Base-by-base conservation (phyloP, 805 yeast species). In the Kodamaea restingae region DNA sequence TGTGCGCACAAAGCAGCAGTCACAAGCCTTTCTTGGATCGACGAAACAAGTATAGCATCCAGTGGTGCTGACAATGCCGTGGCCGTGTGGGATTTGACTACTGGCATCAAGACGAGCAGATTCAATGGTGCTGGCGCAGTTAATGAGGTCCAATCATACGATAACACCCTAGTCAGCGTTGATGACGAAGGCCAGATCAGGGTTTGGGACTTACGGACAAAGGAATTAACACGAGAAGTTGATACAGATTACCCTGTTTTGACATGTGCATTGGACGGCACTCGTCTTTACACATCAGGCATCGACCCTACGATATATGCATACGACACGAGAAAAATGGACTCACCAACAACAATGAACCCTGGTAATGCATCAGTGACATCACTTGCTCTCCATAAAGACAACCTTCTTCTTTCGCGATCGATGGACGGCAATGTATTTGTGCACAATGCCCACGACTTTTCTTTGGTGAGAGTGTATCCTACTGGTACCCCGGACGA, bases 171-270 rank as follows among this genome's bases (percentile, higher is more conserved):
- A 9, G 39, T 55, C 8, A 73, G 85, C 26, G 86, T 76, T 3
- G 70, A 81, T 7, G 95, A 86, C 48, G 88, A 81, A 49, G 87
- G 88, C 0, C 43, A 60, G 2, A 64, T 75, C 1, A 63, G 64
- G 7, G 37, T 81, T 1, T 86, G 91, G 91, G 95, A 86, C 47
- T 58, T 66, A 17, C 60, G 88, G 40, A 65, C 71, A n/a, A 81
- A 76, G 47, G 48, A 50, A 2, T 63, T 73, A 2, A 61, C 71
- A 1, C 46, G 55, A 2, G 50, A 48, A 7, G 59, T 78, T 39
- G 55, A 61, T 15, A 70, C 81, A 0, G 70, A 70, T 2, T 81
- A 67, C 49, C 93, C 95, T 0, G 48, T 85, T 1, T 56, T 84
- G 15, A 65, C 85, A 0, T 43, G 69, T 48, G 49, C 59, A 5